These are phyloP conservation scores for Poa pratensis DNA, from an alignment of 176 grass and related monocot genomes.

Conservation along the genomic window DNA sequence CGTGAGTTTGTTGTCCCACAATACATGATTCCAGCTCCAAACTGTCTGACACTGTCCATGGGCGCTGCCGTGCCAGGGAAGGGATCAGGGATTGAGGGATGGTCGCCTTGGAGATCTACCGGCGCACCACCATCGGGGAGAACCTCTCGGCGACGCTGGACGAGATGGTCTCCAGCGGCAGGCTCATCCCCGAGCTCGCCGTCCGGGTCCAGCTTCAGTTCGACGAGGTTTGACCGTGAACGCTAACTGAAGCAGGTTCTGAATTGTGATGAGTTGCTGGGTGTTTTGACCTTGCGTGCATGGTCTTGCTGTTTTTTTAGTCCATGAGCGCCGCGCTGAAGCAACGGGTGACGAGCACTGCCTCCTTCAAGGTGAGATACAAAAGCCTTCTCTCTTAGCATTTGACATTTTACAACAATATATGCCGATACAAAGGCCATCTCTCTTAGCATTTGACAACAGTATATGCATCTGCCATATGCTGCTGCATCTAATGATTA, in stretches of 20 bases:
- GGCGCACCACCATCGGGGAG: conserved; percentile 73
- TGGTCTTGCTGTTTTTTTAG: conserved; percentile 50
- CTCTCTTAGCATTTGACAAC: no score
- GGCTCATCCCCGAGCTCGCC: conserved; percentile 73
- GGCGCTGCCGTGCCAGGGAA: neutral
- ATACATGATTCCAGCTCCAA: neutral
- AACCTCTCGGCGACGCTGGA: conserved; percentile 73
- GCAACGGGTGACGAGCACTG: conserved; percentile 73
- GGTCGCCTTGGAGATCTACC: conserved; percentile 85
- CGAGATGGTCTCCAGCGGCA: conserved; percentile 71
- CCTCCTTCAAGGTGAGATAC: conserved; percentile 62
- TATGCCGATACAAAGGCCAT: no score
- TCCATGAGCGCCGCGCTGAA: conserved; percentile 82
- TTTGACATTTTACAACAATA: no score
- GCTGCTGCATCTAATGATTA: no score
- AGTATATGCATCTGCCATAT: no score
- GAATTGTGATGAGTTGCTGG: neutral
- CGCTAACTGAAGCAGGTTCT: neutral
- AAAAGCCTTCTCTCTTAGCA: no score
- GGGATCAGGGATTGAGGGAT: conserved; percentile 40
- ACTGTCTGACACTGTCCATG: neutral
- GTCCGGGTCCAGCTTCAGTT: conserved; percentile 81
- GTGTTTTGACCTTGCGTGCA: neutral
- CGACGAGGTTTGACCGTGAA: conserved; percentile 65
- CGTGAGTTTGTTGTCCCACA: neutral